phyloP scores from a whole-genome alignment of 345 rosid genomes.

The Hypericum androsaemum region DNA sequence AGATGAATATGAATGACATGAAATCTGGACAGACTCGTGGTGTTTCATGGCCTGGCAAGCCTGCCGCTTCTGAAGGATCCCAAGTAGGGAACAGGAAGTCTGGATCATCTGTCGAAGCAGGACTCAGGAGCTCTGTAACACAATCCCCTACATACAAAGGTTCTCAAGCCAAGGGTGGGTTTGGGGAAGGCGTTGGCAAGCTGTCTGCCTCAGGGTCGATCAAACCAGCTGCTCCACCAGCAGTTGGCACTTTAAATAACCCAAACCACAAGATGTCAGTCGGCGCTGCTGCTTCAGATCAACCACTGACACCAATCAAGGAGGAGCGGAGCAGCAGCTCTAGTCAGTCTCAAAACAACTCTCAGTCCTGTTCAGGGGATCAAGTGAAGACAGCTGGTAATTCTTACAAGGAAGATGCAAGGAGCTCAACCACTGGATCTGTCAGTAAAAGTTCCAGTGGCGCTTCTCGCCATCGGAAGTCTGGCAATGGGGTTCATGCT shows the following conservation, averaged over 20 bases:
- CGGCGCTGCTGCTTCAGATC: slow-evolving; percentile 29
- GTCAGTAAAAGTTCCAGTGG: slow-evolving; percentile 34
- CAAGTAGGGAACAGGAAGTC: slow-evolving; percentile 47
- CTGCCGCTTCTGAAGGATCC: slow-evolving; percentile 48
- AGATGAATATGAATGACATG: slow-evolving; percentile 49
- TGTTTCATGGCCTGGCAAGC: slow-evolving; percentile 55
- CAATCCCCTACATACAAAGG: slow-evolving; percentile 55
- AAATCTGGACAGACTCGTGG: slow-evolving; percentile 55
- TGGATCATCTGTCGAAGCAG: slow-evolving; percentile 52
- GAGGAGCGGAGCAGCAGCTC: slow-evolving; percentile 81
- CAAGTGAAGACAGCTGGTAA: slow-evolving; percentile 45
- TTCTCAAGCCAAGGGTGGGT: slow-evolving; percentile 40
- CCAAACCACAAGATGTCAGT: slow-evolving; percentile 29
- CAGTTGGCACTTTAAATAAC: slow-evolving; percentile 48
- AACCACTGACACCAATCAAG: slow-evolving; percentile 30
- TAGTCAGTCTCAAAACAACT: slow-evolving; percentile 73
- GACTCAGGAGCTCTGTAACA: slow-evolving; percentile 40
- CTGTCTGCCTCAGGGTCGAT: slow-evolving; percentile 44
- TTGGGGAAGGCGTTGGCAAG: slow-evolving; percentile 39
- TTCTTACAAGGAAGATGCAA: slow-evolving; percentile 54
- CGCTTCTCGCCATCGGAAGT: slow-evolving; percentile 46
- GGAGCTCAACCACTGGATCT: slow-evolving; percentile 54
- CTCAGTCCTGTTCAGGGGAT: slow-evolving; percentile 63
- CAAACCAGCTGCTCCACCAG: slow-evolving; percentile 41
- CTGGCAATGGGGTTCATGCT: slow-evolving; percentile 43